Evolutionary conservation across 2,329 filamentous ascomycete species (phyloP).

Genomic region (Fusarium sp.): DNA sequence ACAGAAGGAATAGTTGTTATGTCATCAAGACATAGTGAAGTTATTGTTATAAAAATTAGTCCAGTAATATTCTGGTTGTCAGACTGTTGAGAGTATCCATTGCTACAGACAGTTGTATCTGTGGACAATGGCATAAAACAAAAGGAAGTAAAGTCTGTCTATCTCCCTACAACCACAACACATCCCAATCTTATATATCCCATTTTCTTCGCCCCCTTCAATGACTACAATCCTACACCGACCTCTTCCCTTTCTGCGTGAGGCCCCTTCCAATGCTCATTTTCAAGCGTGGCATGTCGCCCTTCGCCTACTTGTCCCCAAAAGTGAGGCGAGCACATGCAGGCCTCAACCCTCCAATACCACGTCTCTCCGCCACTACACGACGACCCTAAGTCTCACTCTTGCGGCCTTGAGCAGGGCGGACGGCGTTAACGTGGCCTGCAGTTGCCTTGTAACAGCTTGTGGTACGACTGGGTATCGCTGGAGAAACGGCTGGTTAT

Average conservation of each 20-base stretch:
- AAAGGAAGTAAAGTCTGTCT: constrained; percentile 12
- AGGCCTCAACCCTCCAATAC: constrained; percentile 35
- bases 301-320: constrained; percentile 17
- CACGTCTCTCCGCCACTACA: constrained; percentile 23
- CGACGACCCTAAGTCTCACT: constrained; percentile 4
- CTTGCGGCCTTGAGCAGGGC: constrained; percentile 8
- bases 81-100: not conserved
- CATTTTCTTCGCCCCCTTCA: constrained; percentile 2
- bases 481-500: constrained; percentile 1
- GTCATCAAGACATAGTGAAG: not conserved
- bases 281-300: constrained; percentile 34
- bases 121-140: not conserved
- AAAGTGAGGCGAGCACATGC: constrained; percentile 42
- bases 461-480: constrained; percentile 8
- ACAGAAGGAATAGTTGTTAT: constrained; percentile 3
- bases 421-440: constrained; percentile 17
- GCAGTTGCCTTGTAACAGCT: constrained; percentile 9
- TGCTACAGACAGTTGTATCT: too few species aligned
- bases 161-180: not conserved
- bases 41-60: not conserved
- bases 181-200: constrained; percentile 28
- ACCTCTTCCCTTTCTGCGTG: constrained; percentile 3
- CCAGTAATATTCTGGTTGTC: not conserved
- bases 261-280: constrained; percentile 23
- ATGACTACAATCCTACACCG: not conserved